Base-by-base conservation (phyloP, 2,329 filamentous ascomycete genomes). In the Arthrobotrys megalospora region DNA sequence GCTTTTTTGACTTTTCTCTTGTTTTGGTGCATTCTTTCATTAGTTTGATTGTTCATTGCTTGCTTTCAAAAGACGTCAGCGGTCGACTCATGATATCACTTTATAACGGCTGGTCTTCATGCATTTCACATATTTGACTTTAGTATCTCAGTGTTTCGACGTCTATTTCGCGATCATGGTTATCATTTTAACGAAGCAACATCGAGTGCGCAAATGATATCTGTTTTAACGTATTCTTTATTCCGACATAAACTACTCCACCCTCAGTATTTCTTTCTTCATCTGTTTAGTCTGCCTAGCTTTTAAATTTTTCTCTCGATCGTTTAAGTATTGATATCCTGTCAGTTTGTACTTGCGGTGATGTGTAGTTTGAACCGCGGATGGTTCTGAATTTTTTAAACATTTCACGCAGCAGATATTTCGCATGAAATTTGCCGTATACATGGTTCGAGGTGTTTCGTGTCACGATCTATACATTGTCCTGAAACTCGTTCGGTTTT, bases 31-130 rank as follows among this genome's bases (percentile, higher is more conserved):
- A 43, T 43, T 32, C 16, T 14, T 58, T 48, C 10, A 6, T 14
- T 48, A 19, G 48, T 64, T 64, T 64, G 24, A 34, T 64, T 48
- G 12, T 64, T n/a, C 36, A 14, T 36, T 21, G 21, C 16, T 50
- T 36, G 32, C 11, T 48, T 36, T 36, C 48, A 11, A 50, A 48
- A 34, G 19, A 64, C 24, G 11, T 60, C 28, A 36, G 32, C 19
- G 36, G 36, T 43, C 24, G n/a, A n/a, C n/a, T 60, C 55, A 41
- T 24, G 34, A 41, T 60, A 60, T 60, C 55, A 60, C 34, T 28
- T 43, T 60, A 36, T 60, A 60, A 60, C 55, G 55, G 55, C 55
- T n/a, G 16, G 19, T 43, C n/a, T 60, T 43, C 12, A 60, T 6
- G 34, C 34, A 60, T 60, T 11, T 43, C 34, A 28, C 12, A n/a